Evolutionary conservation across 1,284 basidiomycete species (phyloP), one percentile per base, ranked within the genome.

Genomic region (Erythrobasidium hasegawianum): DNA sequence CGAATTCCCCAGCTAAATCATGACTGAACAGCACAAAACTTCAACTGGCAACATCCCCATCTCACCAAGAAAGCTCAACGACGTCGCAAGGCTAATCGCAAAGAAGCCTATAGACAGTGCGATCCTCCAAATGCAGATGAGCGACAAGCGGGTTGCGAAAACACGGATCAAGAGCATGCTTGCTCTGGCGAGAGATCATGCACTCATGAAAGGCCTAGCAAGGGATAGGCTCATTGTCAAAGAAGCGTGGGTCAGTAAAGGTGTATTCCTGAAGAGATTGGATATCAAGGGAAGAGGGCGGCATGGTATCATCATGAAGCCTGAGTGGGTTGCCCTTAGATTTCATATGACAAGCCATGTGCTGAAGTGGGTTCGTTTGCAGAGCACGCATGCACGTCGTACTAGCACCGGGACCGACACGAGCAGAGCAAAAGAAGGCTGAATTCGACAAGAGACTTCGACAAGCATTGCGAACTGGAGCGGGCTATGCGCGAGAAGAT

Each of bases 161-260:
- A 84, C 81, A 52, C 85, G 90, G 69, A 85, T 98, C 65, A 87
- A 91, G 83, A 88, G 86, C 72, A 93, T 93, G 82, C 82, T 97
- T 53, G 87, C 85, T 4, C 83, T 90, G 2, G 94, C 93, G 9
- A 87, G 90, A 74, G 86, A 92, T 74, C 90, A 95, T 75, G 95
- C 94, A 0, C 82, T 84, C 47, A 85, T 70, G 73, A 95, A 95
- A 79, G 85, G 84, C 26, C 79, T 97, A 75, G 80, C 87, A 56
- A 79, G 85, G 67, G 81, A 82, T n/a, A 86, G 85, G 72, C 83
- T 97, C 41, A 79, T 96, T 64, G 88, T 98, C 69, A 83, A 90
- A 91, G 86, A 97, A 79, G 85, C 93, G 13, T 97, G 93, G 92
- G 91, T 97, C 16, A 87, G 84, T 61, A 97, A 97, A 78, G 93